Percentiles rank a stretch among this genome's conserved stretches.
Conservation (phyloP, 2,329 filamentous ascomycete species). For the Scopulariopsis brevicaulis region DNA sequence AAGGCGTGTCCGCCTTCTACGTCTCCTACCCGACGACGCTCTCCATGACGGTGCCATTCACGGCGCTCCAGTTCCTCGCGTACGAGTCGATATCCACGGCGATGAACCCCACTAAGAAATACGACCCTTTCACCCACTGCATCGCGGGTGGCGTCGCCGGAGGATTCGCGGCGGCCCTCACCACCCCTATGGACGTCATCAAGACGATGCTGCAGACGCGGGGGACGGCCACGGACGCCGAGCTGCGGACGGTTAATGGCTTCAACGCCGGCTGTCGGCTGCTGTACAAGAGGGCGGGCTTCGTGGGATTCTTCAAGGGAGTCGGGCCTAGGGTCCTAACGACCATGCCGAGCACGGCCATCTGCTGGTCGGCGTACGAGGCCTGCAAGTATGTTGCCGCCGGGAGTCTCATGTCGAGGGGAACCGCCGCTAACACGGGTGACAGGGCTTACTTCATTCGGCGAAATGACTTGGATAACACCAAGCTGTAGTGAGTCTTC, state of each 20-base stretch:
- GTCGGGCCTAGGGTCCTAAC: constrained; percentile 85
- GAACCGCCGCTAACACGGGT: not conserved
- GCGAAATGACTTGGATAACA: constrained; percentile 26
- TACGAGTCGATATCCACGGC: constrained; percentile 94
- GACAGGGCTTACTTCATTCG: constrained; percentile 49
- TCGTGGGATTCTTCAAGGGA: constrained; percentile 84
- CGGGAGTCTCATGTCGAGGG: too few species aligned
- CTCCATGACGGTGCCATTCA: constrained; percentile 98
- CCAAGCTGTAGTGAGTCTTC: not conserved
- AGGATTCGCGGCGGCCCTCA: constrained; percentile 85
- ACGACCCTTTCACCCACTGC: constrained; percentile 92
- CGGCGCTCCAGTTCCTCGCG: constrained; percentile 89
- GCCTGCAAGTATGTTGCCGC: constrained; percentile 49
- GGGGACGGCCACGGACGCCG: constrained; percentile 68
- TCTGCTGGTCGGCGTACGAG: constrained; percentile 82
- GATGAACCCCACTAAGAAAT: constrained; percentile 77
- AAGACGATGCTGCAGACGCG: constrained; percentile 95
- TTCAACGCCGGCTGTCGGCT: constrained; percentile 69
- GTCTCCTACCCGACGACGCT: constrained; percentile 96
- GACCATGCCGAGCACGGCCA: constrained; percentile 98
- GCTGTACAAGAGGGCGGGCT: constrained; percentile 73
- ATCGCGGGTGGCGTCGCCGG: constrained; percentile 85
- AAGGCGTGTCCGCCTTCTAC: constrained; percentile 89
- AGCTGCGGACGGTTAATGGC: constrained; percentile 76
- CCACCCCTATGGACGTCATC: constrained; percentile 94